Conservation (phyloP, 1,139 yeast genomes). For the Pichia sp. region DNA sequence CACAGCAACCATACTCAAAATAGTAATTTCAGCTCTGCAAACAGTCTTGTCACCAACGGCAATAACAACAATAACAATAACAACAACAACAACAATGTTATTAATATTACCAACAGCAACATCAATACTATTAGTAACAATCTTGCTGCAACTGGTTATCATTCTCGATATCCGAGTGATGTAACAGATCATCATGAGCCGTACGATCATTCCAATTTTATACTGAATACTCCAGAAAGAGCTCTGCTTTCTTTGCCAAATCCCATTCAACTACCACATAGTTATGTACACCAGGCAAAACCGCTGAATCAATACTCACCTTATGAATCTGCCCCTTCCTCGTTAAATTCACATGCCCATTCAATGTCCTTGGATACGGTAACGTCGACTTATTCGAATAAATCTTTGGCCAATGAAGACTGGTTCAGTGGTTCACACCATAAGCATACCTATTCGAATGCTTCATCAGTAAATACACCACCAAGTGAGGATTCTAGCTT, state of each 20-base stretch:
- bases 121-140: background rate
- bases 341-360: constrained; percentile 9
- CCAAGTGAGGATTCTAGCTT: constrained; percentile 42
- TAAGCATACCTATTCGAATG: constrained; percentile 5
- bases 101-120: background rate
- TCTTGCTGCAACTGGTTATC: background rate
- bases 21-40: constrained; percentile 10
- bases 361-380: constrained; percentile 10
- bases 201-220: constrained; percentile 6
- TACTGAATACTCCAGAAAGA: constrained; percentile 10
- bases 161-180: constrained; percentile 7
- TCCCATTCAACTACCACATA: constrained; percentile 5
- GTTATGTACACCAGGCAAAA: constrained; percentile 1
- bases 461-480: background rate
- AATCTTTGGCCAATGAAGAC: constrained; percentile 3
- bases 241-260: constrained; percentile 5
- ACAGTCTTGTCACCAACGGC: background rate
- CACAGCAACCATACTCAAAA: background rate
- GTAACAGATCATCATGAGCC: constrained; percentile 2
- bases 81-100: background rate
- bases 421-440: constrained; percentile 2
- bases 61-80: background rate
- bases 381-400: constrained; percentile 9
- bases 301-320: constrained; percentile 2
- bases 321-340: constrained; percentile 6